phyloP scores from a whole-genome alignment of 2,329 filamentous ascomycete species.

The Zymoseptoria ardabiliae region DNA sequence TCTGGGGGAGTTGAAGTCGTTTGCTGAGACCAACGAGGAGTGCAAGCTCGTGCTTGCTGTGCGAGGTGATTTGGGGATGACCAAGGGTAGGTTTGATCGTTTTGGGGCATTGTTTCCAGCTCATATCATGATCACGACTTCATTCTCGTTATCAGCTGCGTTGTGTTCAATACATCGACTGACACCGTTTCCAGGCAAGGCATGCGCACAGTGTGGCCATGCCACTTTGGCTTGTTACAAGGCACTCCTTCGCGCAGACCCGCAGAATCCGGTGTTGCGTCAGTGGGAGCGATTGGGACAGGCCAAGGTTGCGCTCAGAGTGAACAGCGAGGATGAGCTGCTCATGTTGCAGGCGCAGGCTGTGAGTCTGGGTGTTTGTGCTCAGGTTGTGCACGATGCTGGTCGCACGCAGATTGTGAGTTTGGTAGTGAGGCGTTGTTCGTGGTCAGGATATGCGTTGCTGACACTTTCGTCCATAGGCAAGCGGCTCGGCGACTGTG shows the following conservation, averaged over 20 bases:
- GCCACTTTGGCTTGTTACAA: constrained; percentile 99
- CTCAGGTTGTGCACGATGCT: constrained; percentile 89
- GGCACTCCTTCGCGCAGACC: constrained; percentile 52
- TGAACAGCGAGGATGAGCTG: constrained; percentile 73
- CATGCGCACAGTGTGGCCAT: constrained; percentile 89
- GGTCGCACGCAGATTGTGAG: constrained; percentile 79
- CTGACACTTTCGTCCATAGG: constrained; percentile 28
- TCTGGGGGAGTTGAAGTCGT: constrained; percentile 40
- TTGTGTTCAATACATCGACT: constrained; percentile 4
- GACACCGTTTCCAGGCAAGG: constrained; percentile 62
- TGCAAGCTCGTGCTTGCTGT: constrained; percentile 93
- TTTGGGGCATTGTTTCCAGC: constrained; percentile 8
- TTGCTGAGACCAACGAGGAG: constrained; percentile 58
- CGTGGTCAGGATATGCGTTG: background rate
- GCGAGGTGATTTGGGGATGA: constrained; percentile 92
- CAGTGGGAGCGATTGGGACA: constrained; percentile 74
- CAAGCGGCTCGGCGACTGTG: constrained; percentile 84
- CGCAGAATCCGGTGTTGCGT: constrained; percentile 58
- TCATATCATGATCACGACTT: background rate
- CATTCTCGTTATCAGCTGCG: background rate
- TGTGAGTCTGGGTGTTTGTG: constrained; percentile 73
- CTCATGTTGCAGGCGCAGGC: constrained; percentile 73
- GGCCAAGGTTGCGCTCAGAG: constrained; percentile 79
- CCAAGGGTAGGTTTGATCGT: constrained; percentile 61
- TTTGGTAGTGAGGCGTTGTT: background rate